phyloP scores from a whole-genome alignment of 2,329 filamentous ascomycete species.

The Herpotrichia juniperi region DNA sequence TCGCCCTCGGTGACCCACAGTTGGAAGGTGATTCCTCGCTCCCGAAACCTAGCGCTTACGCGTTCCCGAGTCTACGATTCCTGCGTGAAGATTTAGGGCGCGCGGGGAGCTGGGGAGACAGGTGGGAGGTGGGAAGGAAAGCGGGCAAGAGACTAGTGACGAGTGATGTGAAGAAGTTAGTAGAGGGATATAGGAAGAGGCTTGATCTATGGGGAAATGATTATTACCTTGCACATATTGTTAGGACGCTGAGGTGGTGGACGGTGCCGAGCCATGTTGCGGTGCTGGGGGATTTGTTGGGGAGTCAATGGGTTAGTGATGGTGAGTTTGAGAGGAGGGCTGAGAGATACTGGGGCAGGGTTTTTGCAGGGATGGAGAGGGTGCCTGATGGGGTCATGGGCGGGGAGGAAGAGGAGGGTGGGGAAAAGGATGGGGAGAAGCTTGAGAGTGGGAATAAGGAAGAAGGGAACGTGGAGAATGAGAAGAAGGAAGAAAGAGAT shows the following conservation, averaged over 20 bases:
- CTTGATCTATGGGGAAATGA: conserved; percentile 94
- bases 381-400: conserved; percentile 55
- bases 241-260: conserved; percentile 84
- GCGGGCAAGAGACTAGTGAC: conserved; percentile 24
- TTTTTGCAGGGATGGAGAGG: conserved; percentile 72
- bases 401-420: conserved; percentile 14
- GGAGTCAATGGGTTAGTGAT: conserved; percentile 92
- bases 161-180: conserved; percentile 70
- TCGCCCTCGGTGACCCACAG: conserved; percentile 90
- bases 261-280: conserved; percentile 82
- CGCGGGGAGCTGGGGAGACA: conserved; percentile 16
- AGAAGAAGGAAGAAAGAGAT: conserved; percentile 13
- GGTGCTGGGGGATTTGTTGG: conserved; percentile 88
- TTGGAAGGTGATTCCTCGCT: conserved; percentile 91
- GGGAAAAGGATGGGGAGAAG: background rate
- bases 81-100: conserved; percentile 23
- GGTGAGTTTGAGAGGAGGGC: conserved; percentile 80
- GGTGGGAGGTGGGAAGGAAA: conserved; percentile 13
- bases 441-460: too few relatives aligned
- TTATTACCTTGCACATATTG: conserved; percentile 92
- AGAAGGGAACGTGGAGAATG: too few relatives aligned
- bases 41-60: conserved; percentile 50
- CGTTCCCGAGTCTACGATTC: conserved; percentile 51
- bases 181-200: conserved; percentile 75
- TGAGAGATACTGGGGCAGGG: conserved; percentile 77